Conservation (phyloP, 257 asterid genomes). For the Solanum lycopersicoides region DNA sequence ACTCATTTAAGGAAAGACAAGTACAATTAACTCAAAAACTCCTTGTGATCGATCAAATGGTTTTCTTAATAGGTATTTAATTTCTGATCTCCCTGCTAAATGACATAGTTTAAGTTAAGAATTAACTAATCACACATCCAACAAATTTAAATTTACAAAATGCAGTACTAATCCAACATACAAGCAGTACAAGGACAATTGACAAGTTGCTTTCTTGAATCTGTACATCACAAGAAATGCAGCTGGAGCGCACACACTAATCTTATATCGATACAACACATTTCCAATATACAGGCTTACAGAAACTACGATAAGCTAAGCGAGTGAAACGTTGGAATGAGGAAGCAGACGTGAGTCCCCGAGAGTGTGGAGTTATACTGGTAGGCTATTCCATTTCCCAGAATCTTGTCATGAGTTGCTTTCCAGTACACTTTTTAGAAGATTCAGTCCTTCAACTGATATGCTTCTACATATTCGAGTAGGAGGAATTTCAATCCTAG, state of each 20-base stretch:
- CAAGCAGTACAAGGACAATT: not conserved
- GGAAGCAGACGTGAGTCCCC: not conserved
- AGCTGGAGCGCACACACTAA: not conserved
- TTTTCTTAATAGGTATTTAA: not conserved
- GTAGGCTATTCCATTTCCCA: not conserved
- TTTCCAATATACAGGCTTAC: not conserved
- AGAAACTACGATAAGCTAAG: not conserved
- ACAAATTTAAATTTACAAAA: not conserved
- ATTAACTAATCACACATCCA: not conserved
- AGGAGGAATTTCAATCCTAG: constrained; percentile 47
- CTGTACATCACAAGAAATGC: not conserved
- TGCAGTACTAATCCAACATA: not conserved
- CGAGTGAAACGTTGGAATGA: not conserved
- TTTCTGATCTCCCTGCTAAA: not conserved
- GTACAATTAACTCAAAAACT: not conserved
- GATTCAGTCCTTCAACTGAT: not conserved
- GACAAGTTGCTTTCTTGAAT: not conserved
- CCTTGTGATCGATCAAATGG: not conserved
- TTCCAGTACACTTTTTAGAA: not conserved
- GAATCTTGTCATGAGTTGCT: not conserved
- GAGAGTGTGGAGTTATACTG: not conserved
- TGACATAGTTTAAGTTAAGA: not conserved
- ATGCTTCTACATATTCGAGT: constrained; percentile 41
- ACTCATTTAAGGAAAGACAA: not conserved
- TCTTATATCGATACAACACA: not conserved